Base-by-base conservation (phyloP, 441 rosid species). In the Brassica hybrid region DNA sequence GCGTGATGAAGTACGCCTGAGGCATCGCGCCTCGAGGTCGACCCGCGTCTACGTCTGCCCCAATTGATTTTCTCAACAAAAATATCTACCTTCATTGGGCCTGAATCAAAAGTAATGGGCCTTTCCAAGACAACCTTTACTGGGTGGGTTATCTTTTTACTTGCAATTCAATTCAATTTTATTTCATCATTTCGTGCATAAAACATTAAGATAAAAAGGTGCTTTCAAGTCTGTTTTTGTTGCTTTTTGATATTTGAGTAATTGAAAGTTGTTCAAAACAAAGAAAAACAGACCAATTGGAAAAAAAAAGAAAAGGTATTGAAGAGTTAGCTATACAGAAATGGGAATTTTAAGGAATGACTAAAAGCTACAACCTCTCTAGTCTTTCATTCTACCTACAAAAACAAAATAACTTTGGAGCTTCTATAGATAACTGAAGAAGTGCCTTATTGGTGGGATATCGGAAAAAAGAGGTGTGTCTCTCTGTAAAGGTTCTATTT, bases 1-100 rank as follows among this genome's bases (percentile, higher is more conserved):
- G 83, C 83, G 83, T 80, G 83, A 80, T 52, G 38, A 75, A 75
- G 79, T 61, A 75, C 79, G 83, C 79, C 73, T 65, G 60, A 75
- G 65, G 76, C 76, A 36, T 80, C 79, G 76, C 83, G 76, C 79
- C 83, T 80, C 83, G 76, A 50, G 79, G 27, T 75, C 65, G 83
- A 70, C 83, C 19, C 83, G 45, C 69, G 76, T 75, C 82, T 64
- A 69, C 73, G 73, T 69, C 79, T 34, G 45, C 67, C 59, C 59
- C 17, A 2, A 3, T 13, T 65, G 6, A 3, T 38, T 41, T 62
- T 21, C 30, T n/a, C 6, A 34, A 2, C 58, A 30, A 12, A 72
- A 68, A 79, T 63, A 69, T 75, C 73, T 75, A 65, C 16, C 1
- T 7, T 30, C 2, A 7, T 13, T 62, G 82, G 74, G 81, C 81